These are phyloP conservation scores for Aphanomyces cochlioides DNA, from an alignment of 352 stramenopile genomes.

Conservation along the genomic window DNA sequence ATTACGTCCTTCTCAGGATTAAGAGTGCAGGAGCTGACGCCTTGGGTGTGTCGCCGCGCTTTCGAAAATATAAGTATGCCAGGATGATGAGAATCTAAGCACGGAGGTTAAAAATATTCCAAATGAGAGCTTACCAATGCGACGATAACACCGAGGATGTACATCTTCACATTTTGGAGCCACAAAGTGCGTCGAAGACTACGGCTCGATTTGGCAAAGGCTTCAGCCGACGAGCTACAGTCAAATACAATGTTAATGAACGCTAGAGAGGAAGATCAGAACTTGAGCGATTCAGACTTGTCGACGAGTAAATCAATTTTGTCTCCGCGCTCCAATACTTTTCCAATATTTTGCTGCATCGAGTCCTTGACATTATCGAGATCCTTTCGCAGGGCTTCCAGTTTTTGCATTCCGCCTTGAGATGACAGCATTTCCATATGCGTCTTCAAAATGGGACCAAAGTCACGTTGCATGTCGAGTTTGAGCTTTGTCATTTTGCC, in stretches of 20 bases:
- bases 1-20: slow-evolving; percentile 1
- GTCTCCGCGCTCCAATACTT: slow-evolving; percentile 79
- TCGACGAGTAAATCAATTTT: slow-evolving; percentile 86
- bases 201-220: slow-evolving; percentile 79
- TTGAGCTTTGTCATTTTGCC: slow-evolving; percentile 86
- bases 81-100: background rate
- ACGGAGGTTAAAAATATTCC: background rate
- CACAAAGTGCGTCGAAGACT: slow-evolving; percentile 75
- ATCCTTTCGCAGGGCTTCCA: slow-evolving; percentile 78
- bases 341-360: slow-evolving; percentile 81
- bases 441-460: slow-evolving; percentile 76
- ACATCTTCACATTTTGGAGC: slow-evolving; percentile 88
- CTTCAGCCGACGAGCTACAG: slow-evolving; percentile 65
- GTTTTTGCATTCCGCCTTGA: slow-evolving; percentile 62
- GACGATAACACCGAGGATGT: slow-evolving; percentile 65
- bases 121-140: slow-evolving; percentile 40
- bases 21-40: background rate
- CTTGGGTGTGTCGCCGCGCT: background rate
- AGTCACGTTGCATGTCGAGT: slow-evolving; percentile 83
- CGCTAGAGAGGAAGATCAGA: background rate
- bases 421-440: slow-evolving; percentile 85
- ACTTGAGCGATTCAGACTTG: slow-evolving; percentile 86
- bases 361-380: slow-evolving; percentile 73
- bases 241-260: background rate
- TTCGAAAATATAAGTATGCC: slow-evolving; percentile 12